These are phyloP conservation scores for Jatropha multifida DNA, from an alignment of 441 rosid genomes.

Conservation along the genomic window DNA sequence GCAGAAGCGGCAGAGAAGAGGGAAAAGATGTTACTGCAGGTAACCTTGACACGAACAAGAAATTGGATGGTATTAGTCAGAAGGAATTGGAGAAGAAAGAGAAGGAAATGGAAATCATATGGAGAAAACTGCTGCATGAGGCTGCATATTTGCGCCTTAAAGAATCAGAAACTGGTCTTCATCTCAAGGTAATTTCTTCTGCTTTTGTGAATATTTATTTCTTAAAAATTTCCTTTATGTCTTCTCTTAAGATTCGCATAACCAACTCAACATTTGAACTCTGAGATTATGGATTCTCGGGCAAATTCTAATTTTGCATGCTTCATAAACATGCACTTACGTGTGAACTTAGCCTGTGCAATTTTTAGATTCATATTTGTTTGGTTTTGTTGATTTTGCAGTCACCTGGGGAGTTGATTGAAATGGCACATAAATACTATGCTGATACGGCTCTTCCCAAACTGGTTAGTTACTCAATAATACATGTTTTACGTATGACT, in stretches of 20 bases:
- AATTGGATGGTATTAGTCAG: conserved; percentile 44
- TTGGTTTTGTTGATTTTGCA: conserved; percentile 30
- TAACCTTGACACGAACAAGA: conserved; percentile 47
- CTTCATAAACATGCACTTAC: background rate
- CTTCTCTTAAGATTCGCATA: conserved; percentile 6
- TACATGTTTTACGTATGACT: conserved; percentile 11
- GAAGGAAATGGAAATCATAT: conserved; percentile 35
- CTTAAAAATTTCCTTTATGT: conserved; percentile 17
- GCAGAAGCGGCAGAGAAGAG: conserved; percentile 40
- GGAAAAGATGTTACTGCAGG: conserved; percentile 33
- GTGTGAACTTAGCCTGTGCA: background rate
- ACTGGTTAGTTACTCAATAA: conserved; percentile 52
- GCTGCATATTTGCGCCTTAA: conserved; percentile 50
- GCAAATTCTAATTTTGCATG: background rate
- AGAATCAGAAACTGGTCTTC: conserved; percentile 60
- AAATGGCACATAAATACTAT: conserved; percentile 58
- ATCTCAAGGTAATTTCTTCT: conserved; percentile 50
- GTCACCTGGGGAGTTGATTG: conserved; percentile 53
- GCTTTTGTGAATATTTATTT: conserved; percentile 14
- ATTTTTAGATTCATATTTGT: conserved; percentile 12
- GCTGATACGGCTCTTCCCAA: conserved; percentile 64
- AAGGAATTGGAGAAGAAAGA: conserved; percentile 37
- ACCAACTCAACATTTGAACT: background rate
- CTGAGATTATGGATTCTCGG: background rate
- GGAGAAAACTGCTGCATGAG: conserved; percentile 47